Evolutionary conservation across 2,329 filamentous ascomycete genomes (phyloP), one percentile per base, ranked within the genome.

Genomic region (Calonectria pauciramosa): DNA sequence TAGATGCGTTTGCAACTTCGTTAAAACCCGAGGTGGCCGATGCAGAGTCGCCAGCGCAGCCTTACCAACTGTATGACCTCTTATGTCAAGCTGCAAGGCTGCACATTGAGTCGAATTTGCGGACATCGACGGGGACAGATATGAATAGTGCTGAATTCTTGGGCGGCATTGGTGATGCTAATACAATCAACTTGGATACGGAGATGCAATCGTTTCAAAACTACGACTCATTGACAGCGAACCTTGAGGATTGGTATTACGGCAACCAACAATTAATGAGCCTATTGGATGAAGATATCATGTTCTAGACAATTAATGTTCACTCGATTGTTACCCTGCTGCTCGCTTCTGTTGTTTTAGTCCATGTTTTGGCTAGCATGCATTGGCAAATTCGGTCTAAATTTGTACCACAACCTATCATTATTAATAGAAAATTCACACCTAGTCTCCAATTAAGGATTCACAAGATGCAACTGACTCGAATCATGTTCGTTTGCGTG

Each of bases 1-100:
- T 86, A 1, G 81, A 85, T 14, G 68, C 76, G 5, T 86, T 86
- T 51, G 77, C 80, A 5, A 73, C 75, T 6, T 86, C 85, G 0
- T 75, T 86, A 14, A 66, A 75, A 34, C 73, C 80, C 0, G 78
- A 78, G 8, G 51, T 11, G 9, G 32, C 65, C 11, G 32, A 60
- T 7, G 9, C 23, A 9, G 76, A 81, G 18, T 73, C 80, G 13
- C 75, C 67, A 13, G 82, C 83, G 16, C 83, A 85, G 34, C 83
- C 83, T 0, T 78, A 84, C 68, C 82, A 80, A 28, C 73, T 86
- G 1, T 86, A 86, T 23, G 73, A 82, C 9, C 77, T 86, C 2
- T 81, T 86, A 1, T 83, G 82, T 28, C 76, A 82, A 66, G 80
- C 83, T 54, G 83, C 84, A 4, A 78, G 79, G 4, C 74, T 84